These are phyloP conservation scores for Cymbopogon citratus DNA, from an alignment of 176 grass and related monocot species.

Conservation along the genomic window DNA sequence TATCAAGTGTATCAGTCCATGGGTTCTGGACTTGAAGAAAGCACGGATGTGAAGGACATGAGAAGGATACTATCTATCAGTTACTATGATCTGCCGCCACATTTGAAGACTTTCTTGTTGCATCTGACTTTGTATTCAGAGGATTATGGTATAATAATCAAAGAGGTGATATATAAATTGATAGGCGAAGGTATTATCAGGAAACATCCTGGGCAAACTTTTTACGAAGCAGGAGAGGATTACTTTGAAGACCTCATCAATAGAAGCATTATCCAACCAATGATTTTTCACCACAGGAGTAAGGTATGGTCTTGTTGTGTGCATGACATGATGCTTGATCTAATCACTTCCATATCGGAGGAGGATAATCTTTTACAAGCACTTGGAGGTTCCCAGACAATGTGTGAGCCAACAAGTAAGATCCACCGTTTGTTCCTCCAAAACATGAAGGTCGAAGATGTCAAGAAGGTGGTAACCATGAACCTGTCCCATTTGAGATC, in stretches of 20 bases:
- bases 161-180: not conserved
- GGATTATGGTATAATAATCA: not conserved
- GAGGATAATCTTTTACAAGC: not conserved
- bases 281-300: accelerated
- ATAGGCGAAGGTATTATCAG: not conserved
- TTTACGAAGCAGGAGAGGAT: not conserved
- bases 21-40: not conserved
- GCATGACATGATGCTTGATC: conserved; percentile 28
- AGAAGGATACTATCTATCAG: not conserved
- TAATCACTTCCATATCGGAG: not conserved
- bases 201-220: not conserved
- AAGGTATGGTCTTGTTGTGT: not conserved
- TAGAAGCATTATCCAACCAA: not conserved
- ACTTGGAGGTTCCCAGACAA: not conserved
- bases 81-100: not conserved
- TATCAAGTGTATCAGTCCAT: not conserved
- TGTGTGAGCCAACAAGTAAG: not conserved
- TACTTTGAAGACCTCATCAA: not conserved
- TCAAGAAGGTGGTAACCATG: not conserved
- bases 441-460: not conserved
- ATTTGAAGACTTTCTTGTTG: not conserved
- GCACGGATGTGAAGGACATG: not conserved
- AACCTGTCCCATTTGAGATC: conserved; percentile 4
- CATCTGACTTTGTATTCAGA: not conserved
- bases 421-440: not conserved